These are phyloP conservation scores for Hanseniaspora vineae DNA, from an alignment of 805 yeast species.

Conservation along the genomic window DNA sequence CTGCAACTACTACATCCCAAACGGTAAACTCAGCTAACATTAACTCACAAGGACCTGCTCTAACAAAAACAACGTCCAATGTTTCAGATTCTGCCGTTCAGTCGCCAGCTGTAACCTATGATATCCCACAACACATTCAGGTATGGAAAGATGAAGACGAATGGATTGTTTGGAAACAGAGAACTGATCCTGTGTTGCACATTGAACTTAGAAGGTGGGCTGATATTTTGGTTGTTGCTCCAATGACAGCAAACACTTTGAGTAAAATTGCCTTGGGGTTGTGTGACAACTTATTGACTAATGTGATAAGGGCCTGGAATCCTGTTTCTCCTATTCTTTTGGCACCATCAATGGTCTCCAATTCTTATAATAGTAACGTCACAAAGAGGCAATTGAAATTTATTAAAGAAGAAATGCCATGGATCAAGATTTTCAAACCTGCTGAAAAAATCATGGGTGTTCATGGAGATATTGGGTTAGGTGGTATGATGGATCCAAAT, in stretches of 20 bases:
- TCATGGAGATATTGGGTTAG: slow-evolving; percentile 98
- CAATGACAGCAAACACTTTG: slow-evolving; percentile 76
- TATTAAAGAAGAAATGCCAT: slow-evolving; percentile 82
- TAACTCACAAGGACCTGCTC: background rate
- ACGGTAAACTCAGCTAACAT: background rate
- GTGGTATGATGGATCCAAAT: slow-evolving; percentile 97
- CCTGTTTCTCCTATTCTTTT: slow-evolving; percentile 75
- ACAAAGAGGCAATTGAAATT: slow-evolving; percentile 72
- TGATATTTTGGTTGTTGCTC: slow-evolving; percentile 63
- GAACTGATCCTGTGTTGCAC: slow-evolving; percentile 87
- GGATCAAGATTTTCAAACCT: slow-evolving; percentile 89
- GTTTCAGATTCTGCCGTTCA: background rate
- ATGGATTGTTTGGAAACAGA: slow-evolving; percentile 76
- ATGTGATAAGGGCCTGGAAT: slow-evolving; percentile 92
- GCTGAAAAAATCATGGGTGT: slow-evolving; percentile 86
- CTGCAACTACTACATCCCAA: slow-evolving; percentile 6
- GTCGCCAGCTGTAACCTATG: slow-evolving; percentile 10
- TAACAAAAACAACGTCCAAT: background rate
- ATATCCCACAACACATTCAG: slow-evolving; percentile 53
- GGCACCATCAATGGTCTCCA: slow-evolving; percentile 94
- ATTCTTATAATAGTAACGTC: slow-evolving; percentile 78
- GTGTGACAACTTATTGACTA: slow-evolving; percentile 84
- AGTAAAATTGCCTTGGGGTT: slow-evolving; percentile 83
- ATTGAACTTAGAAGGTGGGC: slow-evolving; percentile 86
- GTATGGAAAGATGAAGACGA: slow-evolving; percentile 93